Evolutionary conservation across 768 basidiomycete genomes (phyloP), one percentile per base, ranked within the genome.

Genomic region (Glaciozyma martinii): DNA sequence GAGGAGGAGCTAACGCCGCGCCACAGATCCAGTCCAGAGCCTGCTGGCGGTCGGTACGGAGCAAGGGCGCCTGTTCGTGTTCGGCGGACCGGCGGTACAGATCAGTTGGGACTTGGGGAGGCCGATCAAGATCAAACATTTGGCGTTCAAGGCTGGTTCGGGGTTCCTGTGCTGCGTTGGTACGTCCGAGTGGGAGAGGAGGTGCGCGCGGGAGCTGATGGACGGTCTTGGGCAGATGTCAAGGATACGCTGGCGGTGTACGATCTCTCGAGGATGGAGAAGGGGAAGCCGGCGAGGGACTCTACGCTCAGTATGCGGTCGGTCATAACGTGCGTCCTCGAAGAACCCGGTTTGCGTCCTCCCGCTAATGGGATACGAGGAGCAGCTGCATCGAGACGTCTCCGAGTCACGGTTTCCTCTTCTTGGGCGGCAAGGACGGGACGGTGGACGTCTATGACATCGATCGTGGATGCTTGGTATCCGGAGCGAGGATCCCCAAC

Each of bases 361-460:
- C 49, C 25, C 19, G 32, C 57, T 37, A 0, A 52, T 55, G 29
- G 46, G 59, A 19, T 33, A 30, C 43, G 49, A 25, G 5, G 3
- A 30, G 4, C 76, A 86, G 86, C 70, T 83, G 81, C 37, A 72
- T 89, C 52, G 80, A 82, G 7, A 72, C 85, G 19, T 86, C 86
- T 3, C 84, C 89, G 5, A 83, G 83, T 18, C 86, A 87, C 73
- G 81, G 83, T 8, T 88, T 89, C 78, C 86, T 89, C 71, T 83
- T 83, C 74, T 66, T 84, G 47, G 81, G 80, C 19, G 73, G 82
- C 23, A 77, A 81, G 61, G 80, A 80, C 59, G 84, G 84, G 37
- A 84, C 85, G 56, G 80, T 90, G 66, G 82, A 82, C 68, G 85
- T 86, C 4, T 91, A 85, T 73, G 90, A 92, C 74, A 71, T 91